These are phyloP conservation scores for Prototheca stagnorum DNA, from an alignment of 163 green algal genomes.

Conservation along the genomic window DNA sequence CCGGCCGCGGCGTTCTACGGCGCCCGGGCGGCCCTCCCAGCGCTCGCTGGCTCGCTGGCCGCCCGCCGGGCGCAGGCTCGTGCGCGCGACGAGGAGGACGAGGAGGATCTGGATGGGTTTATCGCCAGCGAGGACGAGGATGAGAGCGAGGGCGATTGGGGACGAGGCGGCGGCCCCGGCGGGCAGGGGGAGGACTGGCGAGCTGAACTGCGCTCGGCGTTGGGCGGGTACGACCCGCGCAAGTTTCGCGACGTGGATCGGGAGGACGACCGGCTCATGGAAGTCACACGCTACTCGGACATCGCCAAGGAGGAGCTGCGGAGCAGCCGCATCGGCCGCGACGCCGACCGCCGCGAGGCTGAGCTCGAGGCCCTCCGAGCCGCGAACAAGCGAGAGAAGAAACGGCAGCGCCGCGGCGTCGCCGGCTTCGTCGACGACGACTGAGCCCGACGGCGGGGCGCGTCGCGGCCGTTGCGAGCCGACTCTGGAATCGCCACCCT, in stretches of 20 bases:
- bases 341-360: conserved; percentile 13
- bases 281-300: conserved; percentile 5
- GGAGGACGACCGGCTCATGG: conserved; percentile 9
- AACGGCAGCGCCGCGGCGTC: conserved; percentile 2
- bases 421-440: conserved; percentile 14
- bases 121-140: background rate
- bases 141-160: too few relatives aligned
- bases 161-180: too few relatives aligned
- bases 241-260: conserved; percentile 7
- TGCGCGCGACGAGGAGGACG: conserved; percentile 1
- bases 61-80: too few relatives aligned
- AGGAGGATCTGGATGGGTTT: background rate
- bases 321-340: conserved; percentile 5
- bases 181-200: conserved; percentile 7
- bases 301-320: conserved; percentile 11
- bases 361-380: conserved; percentile 32
- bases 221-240: conserved; percentile 12
- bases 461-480: too few relatives aligned
- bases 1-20: too few relatives aligned
- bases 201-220: conserved; percentile 1
- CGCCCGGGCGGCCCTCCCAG: too few relatives aligned
- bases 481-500: too few relatives aligned
- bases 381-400: conserved; percentile 27
- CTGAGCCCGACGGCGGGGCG: too few relatives aligned
- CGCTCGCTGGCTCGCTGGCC: too few relatives aligned